These are phyloP conservation scores for Phyllachora maydis DNA, from an alignment of 2,329 filamentous ascomycete genomes.

Conservation along the genomic window DNA sequence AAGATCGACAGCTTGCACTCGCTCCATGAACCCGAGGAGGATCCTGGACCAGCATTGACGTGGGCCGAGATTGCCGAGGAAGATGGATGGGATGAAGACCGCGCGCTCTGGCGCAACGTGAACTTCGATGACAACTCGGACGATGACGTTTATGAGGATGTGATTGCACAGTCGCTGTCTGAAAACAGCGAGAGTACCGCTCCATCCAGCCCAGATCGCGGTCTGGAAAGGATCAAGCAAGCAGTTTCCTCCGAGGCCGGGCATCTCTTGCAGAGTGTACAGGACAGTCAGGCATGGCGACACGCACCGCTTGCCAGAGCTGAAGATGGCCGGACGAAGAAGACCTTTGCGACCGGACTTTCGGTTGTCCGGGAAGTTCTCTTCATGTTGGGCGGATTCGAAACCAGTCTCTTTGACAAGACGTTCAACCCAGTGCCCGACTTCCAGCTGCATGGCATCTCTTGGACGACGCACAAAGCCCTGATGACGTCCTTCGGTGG, in stretches of 20 bases:
- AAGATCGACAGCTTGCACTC: constrained; percentile 40
- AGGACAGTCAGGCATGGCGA: constrained; percentile 26
- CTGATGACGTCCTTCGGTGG: constrained; percentile 24
- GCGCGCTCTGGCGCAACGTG: constrained; percentile 49
- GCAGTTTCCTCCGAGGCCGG: constrained; percentile 10
- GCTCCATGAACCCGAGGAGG: constrained; percentile 22
- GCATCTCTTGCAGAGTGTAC: constrained; percentile 11
- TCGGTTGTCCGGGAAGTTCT: constrained; percentile 58
- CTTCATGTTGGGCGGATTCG: constrained; percentile 67
- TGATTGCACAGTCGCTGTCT: constrained; percentile 12
- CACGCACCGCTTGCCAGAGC: constrained; percentile 9
- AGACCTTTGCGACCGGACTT: constrained; percentile 41
- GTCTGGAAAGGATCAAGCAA: constrained; percentile 4
- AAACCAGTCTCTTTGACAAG: constrained; percentile 46
- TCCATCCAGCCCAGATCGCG: constrained; percentile 9
- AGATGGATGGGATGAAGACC: constrained; percentile 49
- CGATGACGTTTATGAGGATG: constrained; percentile 24
- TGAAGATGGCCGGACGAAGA: constrained; percentile 12
- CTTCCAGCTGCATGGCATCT: constrained; percentile 25
- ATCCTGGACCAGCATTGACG: constrained; percentile 29
- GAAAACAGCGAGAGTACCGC: constrained; percentile 15
- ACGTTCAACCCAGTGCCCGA: constrained; percentile 15
- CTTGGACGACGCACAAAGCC: constrained; percentile 26
- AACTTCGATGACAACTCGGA: constrained; percentile 49
- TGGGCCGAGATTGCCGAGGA: constrained; percentile 67